phyloP scores from a whole-genome alignment of 2,329 filamentous ascomycete species.

The Cladophialophora exuberans region DNA sequence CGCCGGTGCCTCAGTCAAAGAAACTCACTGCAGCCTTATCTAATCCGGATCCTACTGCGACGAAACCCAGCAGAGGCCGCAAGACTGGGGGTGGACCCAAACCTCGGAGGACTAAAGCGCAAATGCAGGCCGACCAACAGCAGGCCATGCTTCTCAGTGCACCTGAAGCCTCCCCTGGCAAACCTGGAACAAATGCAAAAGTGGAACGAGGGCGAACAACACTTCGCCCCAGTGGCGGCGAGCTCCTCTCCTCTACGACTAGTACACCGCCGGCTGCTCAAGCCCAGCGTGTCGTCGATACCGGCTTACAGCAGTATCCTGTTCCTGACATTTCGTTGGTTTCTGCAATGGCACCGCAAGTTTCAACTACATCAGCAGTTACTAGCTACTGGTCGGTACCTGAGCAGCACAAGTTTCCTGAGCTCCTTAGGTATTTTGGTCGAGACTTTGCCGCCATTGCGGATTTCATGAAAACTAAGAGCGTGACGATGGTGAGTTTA shows the following conservation, averaged over 20 bases:
- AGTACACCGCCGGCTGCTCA: slow-evolving; percentile 17
- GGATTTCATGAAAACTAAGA: slow-evolving; percentile 56
- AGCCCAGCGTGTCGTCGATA: slow-evolving; percentile 18
- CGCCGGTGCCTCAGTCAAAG: slow-evolving; percentile 37
- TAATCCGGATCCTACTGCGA: slow-evolving; percentile 35
- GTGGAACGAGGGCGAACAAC: slow-evolving; percentile 27
- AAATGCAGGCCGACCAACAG: slow-evolving; percentile 32
- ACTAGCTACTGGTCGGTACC: slow-evolving; percentile 58
- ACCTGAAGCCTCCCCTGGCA: slow-evolving; percentile 26
- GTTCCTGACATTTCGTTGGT: slow-evolving; percentile 10
- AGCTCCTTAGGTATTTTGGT: slow-evolving; percentile 51
- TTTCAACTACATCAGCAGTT: slow-evolving; percentile 35
- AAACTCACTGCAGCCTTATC: slow-evolving; percentile 32
- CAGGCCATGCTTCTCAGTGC: slow-evolving; percentile 16
- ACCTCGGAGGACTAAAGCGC: slow-evolving; percentile 32
- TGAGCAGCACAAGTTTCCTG: slow-evolving; percentile 52
- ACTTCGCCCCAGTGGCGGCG: slow-evolving; percentile 23
- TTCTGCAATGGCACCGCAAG: slow-evolving; percentile 4
- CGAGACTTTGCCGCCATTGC: slow-evolving; percentile 54
- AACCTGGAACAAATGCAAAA: slow-evolving; percentile 12
- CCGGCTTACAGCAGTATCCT: slow-evolving; percentile 16
- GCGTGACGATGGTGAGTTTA: slow-evolving; percentile 52
- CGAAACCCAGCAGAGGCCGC: slow-evolving; percentile 29
- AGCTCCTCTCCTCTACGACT: slow-evolving; percentile 19
- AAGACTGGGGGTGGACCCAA: slow-evolving; percentile 33